These are phyloP conservation scores for Ophiostoma novo-ulmi DNA, from an alignment of 2,329 filamentous ascomycete species.

Conservation along the genomic window DNA sequence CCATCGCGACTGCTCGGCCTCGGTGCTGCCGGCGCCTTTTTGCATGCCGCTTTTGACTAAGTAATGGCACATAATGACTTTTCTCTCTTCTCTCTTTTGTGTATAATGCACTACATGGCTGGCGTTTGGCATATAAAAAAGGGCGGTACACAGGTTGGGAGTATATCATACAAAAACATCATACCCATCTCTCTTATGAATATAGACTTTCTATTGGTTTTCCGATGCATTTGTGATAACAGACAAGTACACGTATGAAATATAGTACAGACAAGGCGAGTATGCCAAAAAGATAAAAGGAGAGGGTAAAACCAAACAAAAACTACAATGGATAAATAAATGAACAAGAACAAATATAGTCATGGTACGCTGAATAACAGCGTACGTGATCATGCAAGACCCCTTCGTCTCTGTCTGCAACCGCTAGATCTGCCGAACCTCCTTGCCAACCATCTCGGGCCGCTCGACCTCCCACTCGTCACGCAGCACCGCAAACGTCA, in stretches of 20 bases:
- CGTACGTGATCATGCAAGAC: slow-evolving; percentile 1
- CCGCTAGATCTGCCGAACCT: slow-evolving; percentile 70
- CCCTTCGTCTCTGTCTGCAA: background rate
- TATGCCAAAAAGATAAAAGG: background rate
- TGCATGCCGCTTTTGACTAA: slow-evolving; percentile 30
- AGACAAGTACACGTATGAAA: background rate
- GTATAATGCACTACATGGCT: background rate
- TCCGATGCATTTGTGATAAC: background rate
- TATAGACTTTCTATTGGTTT: slow-evolving; percentile 5
- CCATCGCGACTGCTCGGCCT: slow-evolving; percentile 39
- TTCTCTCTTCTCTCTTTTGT: background rate
- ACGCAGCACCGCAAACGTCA: slow-evolving; percentile 78
- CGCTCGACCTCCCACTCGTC: slow-evolving; percentile 93
- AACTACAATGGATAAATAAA: background rate
- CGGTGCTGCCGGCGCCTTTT: slow-evolving; percentile 45
- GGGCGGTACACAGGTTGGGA: background rate
- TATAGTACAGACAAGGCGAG: slow-evolving; percentile 1
- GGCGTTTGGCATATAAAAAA: slow-evolving; percentile 2
- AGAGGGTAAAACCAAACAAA: background rate
- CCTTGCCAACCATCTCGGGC: slow-evolving; percentile 84
- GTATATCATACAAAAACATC: background rate
- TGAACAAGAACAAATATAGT: background rate
- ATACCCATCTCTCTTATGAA: background rate
- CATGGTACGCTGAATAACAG: slow-evolving; percentile 2
- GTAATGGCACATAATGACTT: background rate